These are phyloP conservation scores for Phytopythium kandeliae DNA, from an alignment of 352 stramenopile genomes.

Conservation along the genomic window DNA sequence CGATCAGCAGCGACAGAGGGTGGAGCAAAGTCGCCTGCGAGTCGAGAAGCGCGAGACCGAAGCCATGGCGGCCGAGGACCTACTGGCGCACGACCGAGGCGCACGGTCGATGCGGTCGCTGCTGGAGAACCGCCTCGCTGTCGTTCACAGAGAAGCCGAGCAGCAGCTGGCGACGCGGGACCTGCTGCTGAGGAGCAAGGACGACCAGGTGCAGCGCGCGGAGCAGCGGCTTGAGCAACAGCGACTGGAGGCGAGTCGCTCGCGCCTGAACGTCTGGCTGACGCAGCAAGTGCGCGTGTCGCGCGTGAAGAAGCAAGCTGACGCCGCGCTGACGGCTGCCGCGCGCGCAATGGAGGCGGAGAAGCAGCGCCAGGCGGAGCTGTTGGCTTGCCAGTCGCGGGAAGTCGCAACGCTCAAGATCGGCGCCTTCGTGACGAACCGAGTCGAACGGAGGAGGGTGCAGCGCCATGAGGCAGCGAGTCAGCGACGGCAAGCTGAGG, in stretches of 20 bases:
- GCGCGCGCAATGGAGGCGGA: conserved; percentile 13
- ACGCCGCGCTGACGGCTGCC: conserved; percentile 9
- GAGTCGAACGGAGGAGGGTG: conserved; percentile 13
- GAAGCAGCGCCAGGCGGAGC: conserved; percentile 13
- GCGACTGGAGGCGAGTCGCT: conserved; percentile 20
- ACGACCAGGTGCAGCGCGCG: conserved; percentile 13
- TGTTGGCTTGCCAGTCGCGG: conserved; percentile 11
- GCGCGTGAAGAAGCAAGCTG: conserved; percentile 19
- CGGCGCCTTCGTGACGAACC: conserved; percentile 17
- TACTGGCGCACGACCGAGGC: conserved; percentile 15
- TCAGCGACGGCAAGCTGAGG: conserved; percentile 13
- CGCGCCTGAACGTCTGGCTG: conserved; percentile 31
- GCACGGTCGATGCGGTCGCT: conserved; percentile 5
- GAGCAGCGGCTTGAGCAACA: conserved; percentile 7
- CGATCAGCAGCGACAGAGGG: conserved; percentile 10
- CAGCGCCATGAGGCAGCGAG: conserved; percentile 11
- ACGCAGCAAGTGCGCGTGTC: conserved; percentile 17
- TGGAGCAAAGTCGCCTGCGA: conserved; percentile 11
- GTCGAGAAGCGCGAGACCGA: conserved; percentile 31
- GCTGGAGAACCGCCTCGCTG: conserved; percentile 17
- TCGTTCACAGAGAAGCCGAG: conserved; percentile 15
- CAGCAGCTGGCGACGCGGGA: conserved; percentile 12
- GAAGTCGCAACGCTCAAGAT: conserved; percentile 23
- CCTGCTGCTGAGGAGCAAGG: conserved; percentile 16
- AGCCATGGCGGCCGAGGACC: conserved; percentile 32